These are phyloP conservation scores for Trametes meyenii DNA, from an alignment of 768 basidiomycete genomes.

Conservation along the genomic window DNA sequence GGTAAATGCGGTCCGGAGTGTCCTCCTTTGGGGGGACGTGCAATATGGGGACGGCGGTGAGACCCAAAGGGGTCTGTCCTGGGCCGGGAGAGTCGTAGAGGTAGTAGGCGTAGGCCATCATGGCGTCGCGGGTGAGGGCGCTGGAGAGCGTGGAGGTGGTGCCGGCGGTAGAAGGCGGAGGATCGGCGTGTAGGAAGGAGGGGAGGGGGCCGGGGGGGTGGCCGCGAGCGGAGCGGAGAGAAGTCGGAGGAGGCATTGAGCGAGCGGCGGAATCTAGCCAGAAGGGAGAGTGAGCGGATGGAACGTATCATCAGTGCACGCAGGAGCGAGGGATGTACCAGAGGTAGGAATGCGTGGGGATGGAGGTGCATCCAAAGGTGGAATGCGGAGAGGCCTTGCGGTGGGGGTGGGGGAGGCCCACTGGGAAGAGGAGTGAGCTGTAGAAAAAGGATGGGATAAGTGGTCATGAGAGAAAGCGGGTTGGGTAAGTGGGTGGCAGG, in stretches of 20 bases:
- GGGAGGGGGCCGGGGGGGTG: background rate
- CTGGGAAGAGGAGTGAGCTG: background rate
- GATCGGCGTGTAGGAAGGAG: background rate
- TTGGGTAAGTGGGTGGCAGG: background rate
- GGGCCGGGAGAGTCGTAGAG: constrained; percentile 31
- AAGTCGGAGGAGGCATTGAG: constrained; percentile 6
- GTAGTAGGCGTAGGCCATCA: constrained; percentile 38
- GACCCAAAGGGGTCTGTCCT: constrained; percentile 4
- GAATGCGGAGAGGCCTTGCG: constrained; percentile 5
- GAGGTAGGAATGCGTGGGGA: background rate
- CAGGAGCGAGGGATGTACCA: background rate
- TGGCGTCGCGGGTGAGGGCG: constrained; percentile 36
- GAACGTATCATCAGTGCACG: background rate
- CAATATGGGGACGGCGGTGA: constrained; percentile 19
- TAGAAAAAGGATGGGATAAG: constrained; percentile 7
- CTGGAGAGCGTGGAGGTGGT: constrained; percentile 31
- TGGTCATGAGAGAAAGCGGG: constrained; percentile 15
- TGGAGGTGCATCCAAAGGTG: constrained; percentile 1
- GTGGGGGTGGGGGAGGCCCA: constrained; percentile 9
- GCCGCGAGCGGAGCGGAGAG: background rate
- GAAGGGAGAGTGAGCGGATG: background rate
- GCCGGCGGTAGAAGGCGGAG: constrained; percentile 9
- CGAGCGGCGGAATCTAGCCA: background rate
- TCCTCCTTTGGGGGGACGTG: constrained; percentile 18
- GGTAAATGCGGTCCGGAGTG: constrained; percentile 27